Evolutionary conservation across 83 land plant species (phyloP).

Genomic region (Picea abies): DNA sequence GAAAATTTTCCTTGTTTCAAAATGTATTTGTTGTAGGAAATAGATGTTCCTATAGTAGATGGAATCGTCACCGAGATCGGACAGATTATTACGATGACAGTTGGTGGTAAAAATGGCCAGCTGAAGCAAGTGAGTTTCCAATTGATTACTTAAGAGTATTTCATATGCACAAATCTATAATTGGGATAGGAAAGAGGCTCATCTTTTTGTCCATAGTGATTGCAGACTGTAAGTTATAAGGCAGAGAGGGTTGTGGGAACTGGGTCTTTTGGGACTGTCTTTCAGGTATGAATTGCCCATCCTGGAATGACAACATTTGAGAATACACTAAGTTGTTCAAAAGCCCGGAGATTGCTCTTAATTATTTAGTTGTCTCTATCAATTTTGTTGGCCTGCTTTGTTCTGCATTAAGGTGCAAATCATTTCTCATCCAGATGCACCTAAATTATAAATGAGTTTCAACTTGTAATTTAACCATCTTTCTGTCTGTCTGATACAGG

Average conservation of each 20-base stretch:
- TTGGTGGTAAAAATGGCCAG: slow-evolving; percentile 60
- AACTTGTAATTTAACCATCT: background rate
- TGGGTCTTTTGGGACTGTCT: slow-evolving; percentile 76
- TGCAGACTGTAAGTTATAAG: slow-evolving; percentile 79
- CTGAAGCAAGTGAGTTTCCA: slow-evolving; percentile 58
- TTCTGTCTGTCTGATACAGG: slow-evolving; percentile 30
- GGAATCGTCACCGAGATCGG: slow-evolving; percentile 70
- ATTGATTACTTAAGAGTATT: background rate
- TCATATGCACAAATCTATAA: background rate
- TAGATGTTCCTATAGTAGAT: slow-evolving; percentile 47
- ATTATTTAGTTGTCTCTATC: background rate
- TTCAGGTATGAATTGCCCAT: slow-evolving; percentile 40
- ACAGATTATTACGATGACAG: slow-evolving; percentile 54
- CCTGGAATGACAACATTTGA: background rate
- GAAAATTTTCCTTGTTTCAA: background rate
- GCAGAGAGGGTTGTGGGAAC: slow-evolving; percentile 81
- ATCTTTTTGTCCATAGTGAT: background rate
- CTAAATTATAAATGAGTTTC: background rate
- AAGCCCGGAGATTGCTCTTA: background rate
- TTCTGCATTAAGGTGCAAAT: background rate
- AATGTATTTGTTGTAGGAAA: slow-evolving; percentile 25
- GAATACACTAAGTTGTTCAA: background rate
- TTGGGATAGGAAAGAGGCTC: background rate
- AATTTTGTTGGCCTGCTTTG: background rate
- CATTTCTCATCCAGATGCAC: background rate